Evolutionary conservation across 495 filamentous ascomycete genomes (phyloP).

Genomic region (Lasiosphaeria hispida): DNA sequence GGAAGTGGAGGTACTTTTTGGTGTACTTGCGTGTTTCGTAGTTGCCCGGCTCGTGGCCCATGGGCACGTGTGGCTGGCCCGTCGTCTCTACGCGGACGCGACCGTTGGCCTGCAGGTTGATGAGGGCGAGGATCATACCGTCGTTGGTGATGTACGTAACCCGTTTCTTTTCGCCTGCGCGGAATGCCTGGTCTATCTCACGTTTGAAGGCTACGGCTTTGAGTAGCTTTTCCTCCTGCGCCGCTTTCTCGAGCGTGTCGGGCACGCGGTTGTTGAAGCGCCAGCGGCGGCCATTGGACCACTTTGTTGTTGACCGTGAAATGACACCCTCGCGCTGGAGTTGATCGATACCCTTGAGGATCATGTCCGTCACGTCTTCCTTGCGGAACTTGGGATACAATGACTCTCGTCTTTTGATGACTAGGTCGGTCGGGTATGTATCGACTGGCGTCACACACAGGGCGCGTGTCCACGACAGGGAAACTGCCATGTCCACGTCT

Average conservation of each 20-base stretch:
- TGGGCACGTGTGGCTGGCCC: conserved; percentile 63
- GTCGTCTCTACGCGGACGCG: conserved; percentile 54
- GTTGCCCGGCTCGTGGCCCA: conserved; percentile 67
- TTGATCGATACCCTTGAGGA: conserved; percentile 55
- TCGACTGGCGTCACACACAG: conserved; percentile 36
- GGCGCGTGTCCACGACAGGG: conserved; percentile 34
- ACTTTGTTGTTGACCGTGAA: conserved; percentile 52
- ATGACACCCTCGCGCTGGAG: conserved; percentile 62
- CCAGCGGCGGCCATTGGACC: conserved; percentile 55
- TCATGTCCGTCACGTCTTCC: conserved; percentile 40
- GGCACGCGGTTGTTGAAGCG: conserved; percentile 58
- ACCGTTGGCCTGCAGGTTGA: conserved; percentile 63
- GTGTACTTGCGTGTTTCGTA: conserved; percentile 73
- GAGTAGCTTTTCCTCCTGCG: conserved; percentile 45
- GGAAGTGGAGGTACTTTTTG: conserved; percentile 59
- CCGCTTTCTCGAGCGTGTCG: conserved; percentile 45
- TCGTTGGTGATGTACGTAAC: conserved; percentile 53
- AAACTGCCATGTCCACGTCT: conserved; percentile 21
- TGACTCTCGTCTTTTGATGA: conserved; percentile 37
- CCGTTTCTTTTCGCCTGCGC: conserved; percentile 31
- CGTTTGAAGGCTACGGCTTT: conserved; percentile 59
- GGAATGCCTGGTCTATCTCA: conserved; percentile 55
- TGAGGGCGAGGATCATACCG: conserved; percentile 65
- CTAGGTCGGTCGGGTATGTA: conserved; percentile 32
- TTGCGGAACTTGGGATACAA: conserved; percentile 29